Base-by-base conservation (phyloP, 306 rosid genomes). In the Cucumis melo region DNA sequence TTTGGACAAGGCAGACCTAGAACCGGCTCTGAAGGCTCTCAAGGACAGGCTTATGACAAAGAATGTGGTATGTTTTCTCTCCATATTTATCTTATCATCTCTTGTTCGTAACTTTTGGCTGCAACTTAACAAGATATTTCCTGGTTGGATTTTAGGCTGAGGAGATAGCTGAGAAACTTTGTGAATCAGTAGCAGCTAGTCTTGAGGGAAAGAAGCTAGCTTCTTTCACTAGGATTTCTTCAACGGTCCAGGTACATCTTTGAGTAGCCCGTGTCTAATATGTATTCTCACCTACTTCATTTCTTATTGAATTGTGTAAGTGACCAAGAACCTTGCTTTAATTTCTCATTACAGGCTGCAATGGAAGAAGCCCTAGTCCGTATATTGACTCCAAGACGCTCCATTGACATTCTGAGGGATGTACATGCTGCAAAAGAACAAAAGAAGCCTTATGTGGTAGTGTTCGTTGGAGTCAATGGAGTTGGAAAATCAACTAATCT, bases 301-400 rank as follows among this genome's bases (percentile, higher is more conserved):
- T 56, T 53, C 36, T 58, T 48, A 7, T 74, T 7, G 4, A 60
- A 42, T 8, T 39, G 42, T 41, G 54, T 76, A 15, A 46, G 78
- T 10, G 42, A 59, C 42, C 27, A 36, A 62, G 29, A 73, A 32
- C 62, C 2, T 51, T 17, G 27, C 29, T 73, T 51, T 62, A 62
- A 46, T 60, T 48, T 77, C 24, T 63, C 23, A 65, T 75, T 80
- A 46, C 84, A 93, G 98, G 82, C 90, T 0, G 98, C 98, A 53
- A 93, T 93, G 97, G 98, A 93, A 85, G 98, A 91, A 75, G 98
- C 98, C 77, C 96, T 93, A 78, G 87, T 90, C 60, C 98, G 97
- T 20, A 93, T 93, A 83, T 78, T 93, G 78, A 93, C 98, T 74
- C 98, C 98, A 15, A 89, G 83, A 83, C 96, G 97, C 68, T 93